Evolutionary conservation across 108 stramenopile genomes (phyloP).

Genomic region (Seminavis robusta): DNA sequence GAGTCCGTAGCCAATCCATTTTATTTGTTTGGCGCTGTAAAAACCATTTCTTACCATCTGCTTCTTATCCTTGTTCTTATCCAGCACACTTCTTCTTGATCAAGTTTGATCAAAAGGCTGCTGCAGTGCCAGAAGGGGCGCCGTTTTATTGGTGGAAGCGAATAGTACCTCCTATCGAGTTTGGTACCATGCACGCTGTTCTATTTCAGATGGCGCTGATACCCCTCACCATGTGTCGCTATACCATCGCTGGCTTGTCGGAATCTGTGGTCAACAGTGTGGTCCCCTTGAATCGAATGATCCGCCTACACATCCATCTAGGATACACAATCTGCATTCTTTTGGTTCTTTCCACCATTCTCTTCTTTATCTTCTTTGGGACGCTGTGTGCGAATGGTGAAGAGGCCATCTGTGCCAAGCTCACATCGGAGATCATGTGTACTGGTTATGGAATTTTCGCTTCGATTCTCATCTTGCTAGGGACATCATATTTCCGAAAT

Average conservation of each 20-base stretch:
- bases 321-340: too few species aligned
- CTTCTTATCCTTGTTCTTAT: too few species aligned
- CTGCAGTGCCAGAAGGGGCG: constrained; percentile 28
- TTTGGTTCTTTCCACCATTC: constrained; percentile 32
- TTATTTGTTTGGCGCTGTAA: too few species aligned
- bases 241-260: constrained; percentile 28
- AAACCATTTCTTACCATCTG: too few species aligned
- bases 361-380: constrained; percentile 46
- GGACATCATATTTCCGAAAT: constrained; percentile 33
- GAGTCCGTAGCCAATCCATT: too few species aligned
- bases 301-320: constrained; percentile 36
- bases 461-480: constrained; percentile 20
- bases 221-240: constrained; percentile 40
- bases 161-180: constrained; percentile 38
- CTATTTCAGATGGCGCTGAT: constrained; percentile 48
- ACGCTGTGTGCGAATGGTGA: constrained; percentile 41
- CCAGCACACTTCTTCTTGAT: constrained; percentile 29
- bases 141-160: constrained; percentile 32
- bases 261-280: constrained; percentile 17
- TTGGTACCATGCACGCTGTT: constrained; percentile 52
- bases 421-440: constrained; percentile 31
- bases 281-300: constrained; percentile 30
- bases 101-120: constrained; percentile 31
- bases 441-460: constrained; percentile 34
- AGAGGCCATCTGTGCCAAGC: constrained; percentile 40